These are phyloP conservation scores for Pistacia vera DNA, from an alignment of 345 rosid species.

Conservation along the genomic window DNA sequence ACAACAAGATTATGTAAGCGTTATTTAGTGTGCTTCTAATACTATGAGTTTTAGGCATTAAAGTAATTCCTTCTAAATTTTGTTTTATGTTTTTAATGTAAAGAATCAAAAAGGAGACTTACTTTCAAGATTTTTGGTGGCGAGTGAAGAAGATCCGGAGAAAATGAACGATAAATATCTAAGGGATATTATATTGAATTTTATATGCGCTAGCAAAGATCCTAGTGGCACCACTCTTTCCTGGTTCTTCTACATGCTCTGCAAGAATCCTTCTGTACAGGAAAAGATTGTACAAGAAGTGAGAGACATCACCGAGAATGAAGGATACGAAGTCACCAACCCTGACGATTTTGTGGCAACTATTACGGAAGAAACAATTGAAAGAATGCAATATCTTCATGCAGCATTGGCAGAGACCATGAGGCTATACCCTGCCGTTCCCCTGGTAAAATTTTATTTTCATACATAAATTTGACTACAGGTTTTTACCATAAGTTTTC, in stretches of 20 bases:
- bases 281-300: constrained; percentile 67
- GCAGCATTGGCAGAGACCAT: constrained; percentile 78
- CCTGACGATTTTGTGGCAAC: constrained; percentile 40
- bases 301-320: constrained; percentile 32
- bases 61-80: background rate
- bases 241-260: constrained; percentile 80
- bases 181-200: constrained; percentile 68
- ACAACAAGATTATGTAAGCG: constrained; percentile 37
- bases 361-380: constrained; percentile 46
- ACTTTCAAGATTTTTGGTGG: constrained; percentile 61
- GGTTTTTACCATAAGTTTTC: no score
- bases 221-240: constrained; percentile 56
- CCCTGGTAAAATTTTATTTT: constrained; percentile 39
- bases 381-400: constrained; percentile 76
- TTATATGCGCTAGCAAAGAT: constrained; percentile 81
- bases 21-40: background rate
- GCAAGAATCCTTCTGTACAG: constrained; percentile 69
- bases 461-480: background rate
- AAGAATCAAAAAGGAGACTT: constrained; percentile 69
- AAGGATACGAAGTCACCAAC: constrained; percentile 22
- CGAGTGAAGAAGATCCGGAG: constrained; percentile 59
- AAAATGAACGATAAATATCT: constrained; percentile 60
- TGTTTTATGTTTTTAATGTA: background rate
- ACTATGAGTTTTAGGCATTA: no score
- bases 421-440: constrained; percentile 70